phyloP scores from a whole-genome alignment of 2,329 filamentous ascomycete species.

The Sporothrix brunneoviolacea region DNA sequence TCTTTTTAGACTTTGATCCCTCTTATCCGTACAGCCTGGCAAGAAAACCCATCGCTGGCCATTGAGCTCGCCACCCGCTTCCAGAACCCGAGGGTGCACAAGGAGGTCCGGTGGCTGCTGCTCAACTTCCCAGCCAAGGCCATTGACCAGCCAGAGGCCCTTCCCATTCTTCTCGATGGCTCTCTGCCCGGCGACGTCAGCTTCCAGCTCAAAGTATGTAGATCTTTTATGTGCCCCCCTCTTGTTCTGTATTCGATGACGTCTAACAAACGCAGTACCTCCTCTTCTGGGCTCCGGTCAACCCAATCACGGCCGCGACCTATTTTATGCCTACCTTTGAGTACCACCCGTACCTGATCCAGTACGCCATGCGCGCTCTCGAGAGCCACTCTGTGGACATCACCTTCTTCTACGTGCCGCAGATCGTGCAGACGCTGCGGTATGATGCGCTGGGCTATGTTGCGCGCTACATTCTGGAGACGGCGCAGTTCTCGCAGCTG shows the following conservation, averaged over 20 bases:
- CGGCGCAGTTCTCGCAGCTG: conserved; percentile 92
- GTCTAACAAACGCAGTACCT: conserved; percentile 77
- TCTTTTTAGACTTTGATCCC: conserved; percentile 46
- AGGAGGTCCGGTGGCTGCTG: conserved; percentile 72
- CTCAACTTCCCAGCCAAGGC: conserved; percentile 80
- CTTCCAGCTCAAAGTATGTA: conserved; percentile 72
- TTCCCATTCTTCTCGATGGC: conserved; percentile 74
- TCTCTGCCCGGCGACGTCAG: conserved; percentile 71
- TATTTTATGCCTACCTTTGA: conserved; percentile 88
- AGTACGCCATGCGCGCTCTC: conserved; percentile 92
- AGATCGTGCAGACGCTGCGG: conserved; percentile 90
- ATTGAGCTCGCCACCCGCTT: conserved; percentile 78
- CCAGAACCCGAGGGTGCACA: conserved; percentile 62
- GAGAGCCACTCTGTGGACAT: conserved; percentile 95
- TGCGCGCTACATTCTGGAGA: conserved; percentile 93
- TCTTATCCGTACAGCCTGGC: conserved; percentile 78
- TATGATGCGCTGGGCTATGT: conserved; percentile 94
- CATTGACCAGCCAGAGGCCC: conserved; percentile 70
- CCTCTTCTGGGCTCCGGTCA: conserved; percentile 86
- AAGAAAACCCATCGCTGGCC: conserved; percentile 77
- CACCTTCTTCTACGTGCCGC: conserved; percentile 97
- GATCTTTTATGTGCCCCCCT: no score
- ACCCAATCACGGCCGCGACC: conserved; percentile 86
- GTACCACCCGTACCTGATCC: conserved; percentile 86
- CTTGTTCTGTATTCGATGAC: no score